A percentile compares a stretch with the other conserved stretches of the same genome.
phyloP scores from a whole-genome alignment of 805 yeast genomes.

The Zygotorulaspora chibaensis region DNA sequence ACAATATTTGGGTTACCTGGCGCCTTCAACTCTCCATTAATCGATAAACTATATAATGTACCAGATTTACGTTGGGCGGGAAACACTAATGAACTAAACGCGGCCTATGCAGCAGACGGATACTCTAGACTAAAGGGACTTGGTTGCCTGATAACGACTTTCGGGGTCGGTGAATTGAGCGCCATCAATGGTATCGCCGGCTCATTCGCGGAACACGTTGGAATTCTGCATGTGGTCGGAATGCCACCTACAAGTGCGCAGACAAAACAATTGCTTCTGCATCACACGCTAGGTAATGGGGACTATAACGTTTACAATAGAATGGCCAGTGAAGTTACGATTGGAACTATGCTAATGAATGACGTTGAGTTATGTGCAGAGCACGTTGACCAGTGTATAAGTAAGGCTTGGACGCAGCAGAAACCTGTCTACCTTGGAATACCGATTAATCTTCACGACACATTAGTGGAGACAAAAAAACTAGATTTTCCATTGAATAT shows the following conservation, averaged over 20 bases:
- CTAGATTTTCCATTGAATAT: constrained; percentile 33
- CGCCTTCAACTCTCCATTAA: constrained; percentile 59
- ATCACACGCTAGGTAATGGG: constrained; percentile 24
- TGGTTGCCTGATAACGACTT: constrained; percentile 49
- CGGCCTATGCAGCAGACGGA: constrained; percentile 90
- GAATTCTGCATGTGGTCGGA: constrained; percentile 82
- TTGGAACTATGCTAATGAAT: constrained; percentile 56
- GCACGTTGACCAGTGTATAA: constrained; percentile 44
- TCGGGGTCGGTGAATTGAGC: constrained; percentile 86
- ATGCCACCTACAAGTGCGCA: constrained; percentile 48
- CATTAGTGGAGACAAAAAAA: constrained; percentile 38
- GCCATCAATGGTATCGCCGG: constrained; percentile 84
- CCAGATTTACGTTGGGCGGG: constrained; percentile 67
- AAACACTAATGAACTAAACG: constrained; percentile 82
- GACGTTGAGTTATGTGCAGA: constrained; percentile 51
- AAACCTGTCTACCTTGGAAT: constrained; percentile 71
- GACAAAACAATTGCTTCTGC: constrained; percentile 36
- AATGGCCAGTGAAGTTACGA: constrained; percentile 40
- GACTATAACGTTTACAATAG: constrained; percentile 52
- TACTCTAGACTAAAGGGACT: constrained; percentile 53
- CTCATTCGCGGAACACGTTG: constrained; percentile 76
- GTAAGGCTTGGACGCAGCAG: constrained; percentile 45
- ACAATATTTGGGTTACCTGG: constrained; percentile 76
- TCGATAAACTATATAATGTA: constrained; percentile 59
- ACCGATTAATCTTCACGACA: constrained; percentile 57